Base-by-base conservation (phyloP, 371 early-diverging fungal genomes). In the Fennellomyces sp. region DNA sequence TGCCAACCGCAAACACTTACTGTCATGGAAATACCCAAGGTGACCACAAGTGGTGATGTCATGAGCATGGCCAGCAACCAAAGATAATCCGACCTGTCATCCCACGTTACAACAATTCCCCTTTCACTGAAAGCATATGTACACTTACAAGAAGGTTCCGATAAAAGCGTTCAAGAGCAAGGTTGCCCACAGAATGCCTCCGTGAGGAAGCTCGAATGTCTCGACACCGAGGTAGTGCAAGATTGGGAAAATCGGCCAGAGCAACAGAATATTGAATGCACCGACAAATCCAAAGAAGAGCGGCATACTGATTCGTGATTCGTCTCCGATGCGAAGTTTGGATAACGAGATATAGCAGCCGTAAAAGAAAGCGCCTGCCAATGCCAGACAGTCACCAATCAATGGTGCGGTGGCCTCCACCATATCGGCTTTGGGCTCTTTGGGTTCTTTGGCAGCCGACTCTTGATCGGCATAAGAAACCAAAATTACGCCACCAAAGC, bases 211-310 rank as follows among this genome's bases (percentile, higher is more conserved):
- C 54, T 80, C 78, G 65, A 94, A 89, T 15, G 69, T 52, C 62
- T 94, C 94, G n/a, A 90, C 29, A 1, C 88, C 90, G 6, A 74
- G 64, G 52, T 56, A 73, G 64, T 93, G 87, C n/a, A 93, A 60
- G 10, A 91, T 13, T 5, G 73, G 65, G 57, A 93, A 84, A 1
- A 83, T 57, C 1, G 94, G 94, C 88, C 90, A 87, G 27, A 93
- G 65, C 5, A 89, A 62, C 26, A 90, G 25, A 2, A 86, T 64
- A 67, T 91, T 92, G 54, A 88, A 88, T n/a, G 88, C 61, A 2
- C 94, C 94, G 3, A 94, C 91, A 48, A 85, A 87, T 8, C 94
- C 94, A 69, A 94, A 89, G 59, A 94, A 94, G 42, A 91, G 65
- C 2, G 90, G 86, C 82, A 89, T 86, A 63, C 90, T 77, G 42